Evolutionary conservation across 768 basidiomycete species (phyloP).

Genomic region (Lactifluus hygrophoroides): DNA sequence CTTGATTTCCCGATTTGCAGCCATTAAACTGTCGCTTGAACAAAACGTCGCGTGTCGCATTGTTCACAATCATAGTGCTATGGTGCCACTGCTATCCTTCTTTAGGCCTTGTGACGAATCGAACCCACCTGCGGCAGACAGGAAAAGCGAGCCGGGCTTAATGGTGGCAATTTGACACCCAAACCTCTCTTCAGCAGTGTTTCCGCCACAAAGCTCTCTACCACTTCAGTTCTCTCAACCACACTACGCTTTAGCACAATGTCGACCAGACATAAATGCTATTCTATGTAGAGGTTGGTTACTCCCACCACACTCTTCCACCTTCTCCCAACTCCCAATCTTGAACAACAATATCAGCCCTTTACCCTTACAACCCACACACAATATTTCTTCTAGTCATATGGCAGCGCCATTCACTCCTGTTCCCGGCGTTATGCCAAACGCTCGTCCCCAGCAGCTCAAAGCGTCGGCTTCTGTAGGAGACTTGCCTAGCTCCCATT

Average conservation of each 20-base stretch:
- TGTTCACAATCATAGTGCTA: not conserved
- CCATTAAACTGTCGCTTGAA: not conserved
- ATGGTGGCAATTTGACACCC: not conserved
- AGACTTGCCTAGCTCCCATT: not conserved
- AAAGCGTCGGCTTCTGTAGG: not conserved
- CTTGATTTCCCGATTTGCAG: too few species aligned
- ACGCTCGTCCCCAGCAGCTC: not conserved
- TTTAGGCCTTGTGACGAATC: not conserved
- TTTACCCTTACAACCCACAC: not conserved
- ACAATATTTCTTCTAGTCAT: not conserved
- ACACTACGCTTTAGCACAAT: not conserved
- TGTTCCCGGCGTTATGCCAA: not conserved
- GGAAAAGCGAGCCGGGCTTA: not conserved
- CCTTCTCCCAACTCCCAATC: not conserved
- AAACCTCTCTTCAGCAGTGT: not conserved
- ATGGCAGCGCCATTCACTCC: not conserved
- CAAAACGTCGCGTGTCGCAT: not conserved
- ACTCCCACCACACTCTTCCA: not conserved
- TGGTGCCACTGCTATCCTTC: too few species aligned
- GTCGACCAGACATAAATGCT: not conserved
- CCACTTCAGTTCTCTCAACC: not conserved
- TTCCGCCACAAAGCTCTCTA: not conserved
- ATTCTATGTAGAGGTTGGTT: not conserved
- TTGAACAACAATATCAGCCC: not conserved
- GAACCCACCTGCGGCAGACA: not conserved